Conservation (phyloP, 768 basidiomycete species). For the Grammothele lineata region DNA sequence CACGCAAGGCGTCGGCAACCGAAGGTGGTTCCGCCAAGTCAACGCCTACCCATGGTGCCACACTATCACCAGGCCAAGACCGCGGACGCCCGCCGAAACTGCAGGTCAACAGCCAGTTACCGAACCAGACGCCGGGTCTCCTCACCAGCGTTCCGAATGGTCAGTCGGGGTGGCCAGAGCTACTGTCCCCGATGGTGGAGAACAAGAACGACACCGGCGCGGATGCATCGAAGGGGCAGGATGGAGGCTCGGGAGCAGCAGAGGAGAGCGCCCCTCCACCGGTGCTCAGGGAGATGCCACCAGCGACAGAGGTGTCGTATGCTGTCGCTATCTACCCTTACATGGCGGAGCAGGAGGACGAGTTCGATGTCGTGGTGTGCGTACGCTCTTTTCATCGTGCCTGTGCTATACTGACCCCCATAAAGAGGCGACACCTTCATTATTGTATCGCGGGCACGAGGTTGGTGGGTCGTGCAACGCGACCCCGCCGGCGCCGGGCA, state of each 20-base stretch:
- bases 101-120: constrained; percentile 54
- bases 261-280: constrained; percentile 23
- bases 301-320: constrained; percentile 66
- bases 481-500: constrained; percentile 83
- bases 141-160: constrained; percentile 54
- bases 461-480: constrained; percentile 99
- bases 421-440: constrained; percentile 88
- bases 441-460: constrained; percentile 89
- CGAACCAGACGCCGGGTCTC: constrained; percentile 40
- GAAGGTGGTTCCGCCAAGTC: constrained; percentile 35
- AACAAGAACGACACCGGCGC: constrained; percentile 31
- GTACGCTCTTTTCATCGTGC: constrained; percentile 10
- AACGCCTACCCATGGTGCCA: constrained; percentile 32
- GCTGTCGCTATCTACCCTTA: constrained; percentile 99
- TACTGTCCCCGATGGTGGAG: constrained; percentile 55
- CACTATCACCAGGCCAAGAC: constrained; percentile 27
- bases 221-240: constrained; percentile 35
- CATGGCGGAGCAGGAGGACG: constrained; percentile 97
- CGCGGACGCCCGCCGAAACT: constrained; percentile 58
- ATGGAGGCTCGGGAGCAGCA: constrained; percentile 19
- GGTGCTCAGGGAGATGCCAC: constrained; percentile 27
- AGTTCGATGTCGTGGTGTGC: constrained; percentile 95
- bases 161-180: constrained; percentile 75
- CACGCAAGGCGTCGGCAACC: constrained; percentile 57
- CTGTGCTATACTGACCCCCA: neutral